phyloP scores from a whole-genome alignment of 1,139 yeast species.

The Meyerozyma sp. region DNA sequence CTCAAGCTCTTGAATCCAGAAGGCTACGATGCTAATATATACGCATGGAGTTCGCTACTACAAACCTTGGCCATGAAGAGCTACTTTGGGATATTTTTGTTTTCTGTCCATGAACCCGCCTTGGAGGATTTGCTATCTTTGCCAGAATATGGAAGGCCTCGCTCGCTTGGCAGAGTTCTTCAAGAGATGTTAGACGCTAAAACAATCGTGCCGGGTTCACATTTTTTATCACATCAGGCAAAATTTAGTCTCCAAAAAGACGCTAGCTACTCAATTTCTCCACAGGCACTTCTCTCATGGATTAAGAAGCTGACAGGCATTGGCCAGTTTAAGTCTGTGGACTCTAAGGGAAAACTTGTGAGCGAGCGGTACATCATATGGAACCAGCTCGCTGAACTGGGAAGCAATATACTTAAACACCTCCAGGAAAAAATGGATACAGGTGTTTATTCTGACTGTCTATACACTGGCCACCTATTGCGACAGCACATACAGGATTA shows the following conservation, averaged over 20 bases:
- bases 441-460: conserved; percentile 15
- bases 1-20: conserved; percentile 54
- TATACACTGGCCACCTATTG: conserved; percentile 17
- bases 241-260: background rate
- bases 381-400: conserved; percentile 16
- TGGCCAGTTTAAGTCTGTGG: conserved; percentile 4
- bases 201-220: conserved; percentile 20
- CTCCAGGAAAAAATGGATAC: conserved; percentile 7
- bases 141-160: conserved; percentile 27
- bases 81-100: conserved; percentile 14
- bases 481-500: conserved; percentile 10
- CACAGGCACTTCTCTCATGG: conserved; percentile 17
- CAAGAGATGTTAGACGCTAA: conserved; percentile 20
- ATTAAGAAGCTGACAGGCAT: conserved; percentile 5
- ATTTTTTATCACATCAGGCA: conserved; percentile 9
- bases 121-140: conserved; percentile 16
- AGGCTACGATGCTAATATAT: conserved; percentile 66
- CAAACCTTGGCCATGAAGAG: conserved; percentile 14
- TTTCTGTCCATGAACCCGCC: conserved; percentile 19
- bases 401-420: conserved; percentile 8
- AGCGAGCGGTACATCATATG: conserved; percentile 23
- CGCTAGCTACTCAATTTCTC: conserved; percentile 13
- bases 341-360: conserved; percentile 11
- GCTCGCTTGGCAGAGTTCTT: conserved; percentile 17
- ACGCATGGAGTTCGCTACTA: conserved; percentile 49